Evolutionary conservation across 495 filamentous ascomycete species (phyloP).

Genomic region (Penicillium longicatenatum): DNA sequence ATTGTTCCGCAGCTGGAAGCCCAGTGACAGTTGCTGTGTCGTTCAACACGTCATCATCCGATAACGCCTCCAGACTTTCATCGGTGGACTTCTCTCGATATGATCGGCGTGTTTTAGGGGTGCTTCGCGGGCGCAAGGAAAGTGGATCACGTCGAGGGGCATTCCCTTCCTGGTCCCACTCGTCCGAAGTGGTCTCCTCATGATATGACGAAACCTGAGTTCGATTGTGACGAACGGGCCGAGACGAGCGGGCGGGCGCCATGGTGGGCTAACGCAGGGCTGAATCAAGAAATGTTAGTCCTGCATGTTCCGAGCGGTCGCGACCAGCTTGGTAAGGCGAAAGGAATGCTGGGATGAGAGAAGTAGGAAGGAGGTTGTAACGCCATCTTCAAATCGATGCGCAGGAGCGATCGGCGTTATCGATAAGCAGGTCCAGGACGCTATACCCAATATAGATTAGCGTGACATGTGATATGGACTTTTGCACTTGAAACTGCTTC

Average conservation of each 20-base stretch:
- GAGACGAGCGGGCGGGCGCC: slow-evolving; percentile 29
- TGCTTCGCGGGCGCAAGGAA: slow-evolving; percentile 39
- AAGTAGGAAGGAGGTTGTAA: not conserved
- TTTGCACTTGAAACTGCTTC: too few relatives aligned
- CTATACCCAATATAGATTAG: slow-evolving; percentile 1
- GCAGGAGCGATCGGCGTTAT: slow-evolving; percentile 26
- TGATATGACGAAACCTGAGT: slow-evolving; percentile 42
- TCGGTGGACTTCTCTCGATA: slow-evolving; percentile 53
- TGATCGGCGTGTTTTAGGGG: slow-evolving; percentile 31
- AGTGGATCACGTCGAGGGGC: slow-evolving; percentile 21
- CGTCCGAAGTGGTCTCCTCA: slow-evolving; percentile 41
- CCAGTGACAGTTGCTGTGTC: not conserved
- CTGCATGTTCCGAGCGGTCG: not conserved
- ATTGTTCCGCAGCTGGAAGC: not conserved
- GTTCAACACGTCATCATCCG: slow-evolving; percentile 12
- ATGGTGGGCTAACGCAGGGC: slow-evolving; percentile 14
- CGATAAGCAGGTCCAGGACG: slow-evolving; percentile 19
- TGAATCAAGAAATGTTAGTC: not conserved
- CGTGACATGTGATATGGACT: not conserved
- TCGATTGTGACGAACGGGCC: slow-evolving; percentile 38
- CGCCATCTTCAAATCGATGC: slow-evolving; percentile 7
- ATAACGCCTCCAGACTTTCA: slow-evolving; percentile 23
- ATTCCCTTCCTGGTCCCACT: slow-evolving; percentile 22
- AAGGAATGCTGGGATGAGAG: too few relatives aligned
- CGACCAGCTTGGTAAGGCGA: not conserved